These are phyloP conservation scores for Arachnomyces sp. DNA, from an alignment of 2,329 filamentous ascomycete genomes.

Conservation along the genomic window DNA sequence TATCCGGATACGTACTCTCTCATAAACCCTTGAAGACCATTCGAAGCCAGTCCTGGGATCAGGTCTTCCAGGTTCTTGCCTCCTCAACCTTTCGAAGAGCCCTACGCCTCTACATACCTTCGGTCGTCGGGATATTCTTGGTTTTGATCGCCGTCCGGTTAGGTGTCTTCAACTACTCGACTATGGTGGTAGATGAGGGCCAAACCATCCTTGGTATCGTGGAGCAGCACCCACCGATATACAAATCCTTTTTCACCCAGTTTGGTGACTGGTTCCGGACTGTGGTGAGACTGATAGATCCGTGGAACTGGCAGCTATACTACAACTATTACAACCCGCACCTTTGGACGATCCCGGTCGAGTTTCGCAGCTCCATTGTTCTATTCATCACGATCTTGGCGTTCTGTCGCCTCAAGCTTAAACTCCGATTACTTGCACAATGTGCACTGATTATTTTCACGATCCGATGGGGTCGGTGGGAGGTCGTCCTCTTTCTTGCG, in stretches of 20 bases:
- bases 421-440: slow-evolving; percentile 27
- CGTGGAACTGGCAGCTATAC: slow-evolving; percentile 31
- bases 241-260: slow-evolving; percentile 25
- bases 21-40: slow-evolving; percentile 34
- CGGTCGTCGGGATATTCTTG: slow-evolving; percentile 30
- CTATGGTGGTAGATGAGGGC: slow-evolving; percentile 26
- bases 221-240: slow-evolving; percentile 36
- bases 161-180: slow-evolving; percentile 34
- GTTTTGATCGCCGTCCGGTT: slow-evolving; percentile 35
- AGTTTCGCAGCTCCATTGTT: slow-evolving; percentile 38
- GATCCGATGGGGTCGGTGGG: slow-evolving; percentile 36
- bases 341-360: slow-evolving; percentile 40
- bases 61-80: slow-evolving; percentile 31
- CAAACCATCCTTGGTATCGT: slow-evolving; percentile 32
- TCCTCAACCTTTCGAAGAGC: slow-evolving; percentile 38
- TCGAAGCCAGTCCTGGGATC: slow-evolving; percentile 28
- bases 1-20: slow-evolving; percentile 42
- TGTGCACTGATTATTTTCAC: slow-evolving; percentile 30
- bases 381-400: slow-evolving; percentile 35
- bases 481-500: slow-evolving; percentile 34
- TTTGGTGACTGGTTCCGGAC: slow-evolving; percentile 30
- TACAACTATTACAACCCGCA: slow-evolving; percentile 40
- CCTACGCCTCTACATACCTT: slow-evolving; percentile 36
- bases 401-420: slow-evolving; percentile 28
- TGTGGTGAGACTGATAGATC: slow-evolving; percentile 27